Evolutionary conservation across 2,329 filamentous ascomycete species (phyloP), one percentile per base, ranked within the genome.

Genomic region (Cordyceps javanica): DNA sequence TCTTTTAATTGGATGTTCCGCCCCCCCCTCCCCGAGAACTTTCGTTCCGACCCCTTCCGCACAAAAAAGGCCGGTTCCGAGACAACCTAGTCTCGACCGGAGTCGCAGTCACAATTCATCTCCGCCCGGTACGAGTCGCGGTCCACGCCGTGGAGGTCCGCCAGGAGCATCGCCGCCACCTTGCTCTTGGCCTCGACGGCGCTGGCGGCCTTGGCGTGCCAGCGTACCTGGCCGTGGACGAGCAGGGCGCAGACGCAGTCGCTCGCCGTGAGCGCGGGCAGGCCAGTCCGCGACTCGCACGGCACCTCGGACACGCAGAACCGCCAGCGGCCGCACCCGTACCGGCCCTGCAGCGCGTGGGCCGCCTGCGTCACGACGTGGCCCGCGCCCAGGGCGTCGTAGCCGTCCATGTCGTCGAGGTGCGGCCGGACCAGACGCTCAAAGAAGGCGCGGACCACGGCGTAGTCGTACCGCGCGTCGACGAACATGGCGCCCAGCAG

Each of bases 401-500:
- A 97, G 39, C 94, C 80, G 3, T 79, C 76, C 86, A 97, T 96
- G 70, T 97, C 19, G n/a, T 48, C 77, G 69, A 97, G 97, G 73
- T 86, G 96, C 3, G 85, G 86, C 58, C 81, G 79, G 57, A 97
- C 81, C 62, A 92, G 85, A 14, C 66, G 69, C n/a, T 83, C 72
- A 71, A 96, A 97, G 73, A 99, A 97, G 0, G 69, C 68, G 61
- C 88, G 83, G 1, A 97, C 88, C 19, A 85, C 78, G 13, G 70
- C 69, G 70, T 88, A 97, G 67, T 94, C 75, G 72, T 93, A 97
- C 46, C 80, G 77, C 0, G 90, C 88, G 71, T 99, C 94, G 11
- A 99, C 88, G 68, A 97, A 97, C 23, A 97, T 79, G 21, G 93
- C 93, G 1, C 91, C 94, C 3, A 97, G 75, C 65, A 91, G 94